Conservation (phyloP, 2,329 filamentous ascomycete genomes). For the Diaporthe sp. region DNA sequence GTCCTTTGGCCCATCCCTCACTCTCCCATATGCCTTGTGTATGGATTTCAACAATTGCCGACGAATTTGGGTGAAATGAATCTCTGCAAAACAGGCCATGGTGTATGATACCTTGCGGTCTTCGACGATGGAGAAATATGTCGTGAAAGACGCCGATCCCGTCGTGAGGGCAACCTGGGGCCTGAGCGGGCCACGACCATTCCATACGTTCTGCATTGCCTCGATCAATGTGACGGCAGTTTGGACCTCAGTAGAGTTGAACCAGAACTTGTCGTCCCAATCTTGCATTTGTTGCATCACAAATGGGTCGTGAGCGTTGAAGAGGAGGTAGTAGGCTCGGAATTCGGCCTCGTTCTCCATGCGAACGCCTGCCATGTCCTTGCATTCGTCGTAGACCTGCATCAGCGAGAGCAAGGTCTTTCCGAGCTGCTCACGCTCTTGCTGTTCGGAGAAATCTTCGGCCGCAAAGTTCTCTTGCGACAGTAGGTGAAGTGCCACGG, state of each 20-base stretch:
- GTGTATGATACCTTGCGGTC: conserved; percentile 72
- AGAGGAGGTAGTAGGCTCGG: conserved; percentile 73
- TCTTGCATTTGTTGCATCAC: conserved; percentile 67
- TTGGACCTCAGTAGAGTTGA: conserved; percentile 68
- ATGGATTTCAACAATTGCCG: conserved; percentile 69
- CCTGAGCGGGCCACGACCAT: conserved; percentile 68
- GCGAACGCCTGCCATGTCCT: conserved; percentile 62
- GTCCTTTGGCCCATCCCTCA: conserved; percentile 69
- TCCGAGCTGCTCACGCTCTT: conserved; percentile 76
- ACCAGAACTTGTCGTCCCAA: conserved; percentile 69
- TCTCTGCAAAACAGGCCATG: conserved; percentile 77
- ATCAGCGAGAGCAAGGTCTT: conserved; percentile 75
- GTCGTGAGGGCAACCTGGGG: conserved; percentile 61
- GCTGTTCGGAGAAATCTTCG: conserved; percentile 74
- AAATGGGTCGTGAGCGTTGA: conserved; percentile 70
- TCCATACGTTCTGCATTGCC: conserved; percentile 69
- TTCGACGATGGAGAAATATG: conserved; percentile 72
- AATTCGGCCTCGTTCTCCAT: conserved; percentile 77
- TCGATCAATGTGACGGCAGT: conserved; percentile 73
- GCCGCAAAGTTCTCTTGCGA: conserved; percentile 67
- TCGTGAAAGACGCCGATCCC: conserved; percentile 62
- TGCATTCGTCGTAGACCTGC: conserved; percentile 76
- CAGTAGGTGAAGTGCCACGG: conserved; percentile 73
- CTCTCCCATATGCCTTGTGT: conserved; percentile 66
- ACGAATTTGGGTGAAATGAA: conserved; percentile 73